These are phyloP conservation scores for Auxenochlorella protothecoides DNA, from an alignment of 139 green algal species.

Conservation along the genomic window DNA sequence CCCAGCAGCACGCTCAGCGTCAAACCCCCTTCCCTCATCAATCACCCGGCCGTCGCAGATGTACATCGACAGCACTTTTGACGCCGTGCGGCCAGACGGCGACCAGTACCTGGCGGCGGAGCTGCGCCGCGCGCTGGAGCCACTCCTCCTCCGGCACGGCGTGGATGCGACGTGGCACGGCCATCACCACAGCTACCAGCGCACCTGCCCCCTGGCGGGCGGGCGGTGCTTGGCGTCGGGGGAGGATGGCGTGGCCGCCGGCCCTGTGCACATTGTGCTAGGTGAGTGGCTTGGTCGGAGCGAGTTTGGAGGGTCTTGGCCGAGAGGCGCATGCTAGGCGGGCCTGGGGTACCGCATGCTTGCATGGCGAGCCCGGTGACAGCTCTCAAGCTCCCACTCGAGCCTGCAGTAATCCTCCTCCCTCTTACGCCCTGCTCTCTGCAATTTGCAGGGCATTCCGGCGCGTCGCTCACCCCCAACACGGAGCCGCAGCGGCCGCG, in stretches of 20 bases:
- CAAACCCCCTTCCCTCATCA: neutral
- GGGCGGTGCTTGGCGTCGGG: conserved; percentile 3
- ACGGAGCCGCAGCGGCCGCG: conserved; percentile 2
- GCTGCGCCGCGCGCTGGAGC: conserved; percentile 15
- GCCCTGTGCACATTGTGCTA: conserved; percentile 13
- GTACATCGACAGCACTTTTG: conserved; percentile 13
- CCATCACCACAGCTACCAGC: conserved; percentile 65
- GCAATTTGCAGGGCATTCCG: conserved; percentile 7
- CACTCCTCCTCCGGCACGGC: conserved; percentile 7
- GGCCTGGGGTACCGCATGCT: neutral
- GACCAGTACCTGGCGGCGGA: conserved; percentile 15
- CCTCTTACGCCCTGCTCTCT: neutral
- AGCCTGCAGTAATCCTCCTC: neutral
- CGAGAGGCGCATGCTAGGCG: no score
- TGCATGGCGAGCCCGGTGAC: neutral
- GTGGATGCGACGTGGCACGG: conserved; percentile 54
- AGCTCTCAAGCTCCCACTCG: no score
- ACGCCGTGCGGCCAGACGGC: conserved; percentile 1
- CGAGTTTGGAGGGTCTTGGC: neutral
- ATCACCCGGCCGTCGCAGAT: conserved; percentile 1
- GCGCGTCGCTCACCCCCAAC: conserved; percentile 17
- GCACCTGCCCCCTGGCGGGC: conserved; percentile 33
- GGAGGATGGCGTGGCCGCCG: neutral
- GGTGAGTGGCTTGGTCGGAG: neutral
- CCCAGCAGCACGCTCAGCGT: neutral